Evolutionary conservation across 257 asterid genomes (phyloP).

Genomic region (Nicotiana sylvestris): DNA sequence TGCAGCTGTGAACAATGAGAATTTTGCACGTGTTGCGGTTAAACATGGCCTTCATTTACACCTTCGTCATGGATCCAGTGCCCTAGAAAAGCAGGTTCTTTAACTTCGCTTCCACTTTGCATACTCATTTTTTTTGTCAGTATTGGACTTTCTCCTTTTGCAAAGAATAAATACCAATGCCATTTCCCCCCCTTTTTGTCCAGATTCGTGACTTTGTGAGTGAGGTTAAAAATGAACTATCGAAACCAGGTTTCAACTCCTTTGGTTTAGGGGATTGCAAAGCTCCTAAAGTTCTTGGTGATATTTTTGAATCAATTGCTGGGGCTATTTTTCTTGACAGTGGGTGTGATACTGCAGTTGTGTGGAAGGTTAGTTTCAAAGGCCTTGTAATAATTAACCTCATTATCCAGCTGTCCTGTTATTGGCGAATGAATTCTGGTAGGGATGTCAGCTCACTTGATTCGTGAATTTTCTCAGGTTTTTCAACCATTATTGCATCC

Average conservation of each 20-base stretch:
- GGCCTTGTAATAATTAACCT: background rate
- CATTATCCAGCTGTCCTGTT: slow-evolving; percentile 6
- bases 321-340: slow-evolving; percentile 96
- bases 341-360: slow-evolving; percentile 72
- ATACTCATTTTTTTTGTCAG: background rate
- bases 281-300: slow-evolving; percentile 99
- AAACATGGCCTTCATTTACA: slow-evolving; percentile 82
- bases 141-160: background rate
- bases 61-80: slow-evolving; percentile 96
- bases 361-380: slow-evolving; percentile 71
- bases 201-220: slow-evolving; percentile 91
- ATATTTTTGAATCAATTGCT: slow-evolving; percentile 94
- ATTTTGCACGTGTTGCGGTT: slow-evolving; percentile 96
- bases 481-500: slow-evolving; percentile 89
- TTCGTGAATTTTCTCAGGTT: slow-evolving; percentile 41
- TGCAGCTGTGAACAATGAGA: slow-evolving; percentile 97
- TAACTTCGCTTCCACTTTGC: background rate
- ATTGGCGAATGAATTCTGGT: background rate
- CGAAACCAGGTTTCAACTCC: slow-evolving; percentile 84
- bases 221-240: slow-evolving; percentile 70
- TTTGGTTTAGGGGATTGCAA: slow-evolving; percentile 98
- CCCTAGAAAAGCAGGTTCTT: slow-evolving; percentile 88
- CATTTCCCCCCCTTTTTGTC: slow-evolving; percentile 10
- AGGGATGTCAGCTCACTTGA: background rate
- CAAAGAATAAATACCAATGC: background rate